phyloP scores from a whole-genome alignment of 2,329 filamentous ascomycete species.

The Nothopassalora personata region DNA sequence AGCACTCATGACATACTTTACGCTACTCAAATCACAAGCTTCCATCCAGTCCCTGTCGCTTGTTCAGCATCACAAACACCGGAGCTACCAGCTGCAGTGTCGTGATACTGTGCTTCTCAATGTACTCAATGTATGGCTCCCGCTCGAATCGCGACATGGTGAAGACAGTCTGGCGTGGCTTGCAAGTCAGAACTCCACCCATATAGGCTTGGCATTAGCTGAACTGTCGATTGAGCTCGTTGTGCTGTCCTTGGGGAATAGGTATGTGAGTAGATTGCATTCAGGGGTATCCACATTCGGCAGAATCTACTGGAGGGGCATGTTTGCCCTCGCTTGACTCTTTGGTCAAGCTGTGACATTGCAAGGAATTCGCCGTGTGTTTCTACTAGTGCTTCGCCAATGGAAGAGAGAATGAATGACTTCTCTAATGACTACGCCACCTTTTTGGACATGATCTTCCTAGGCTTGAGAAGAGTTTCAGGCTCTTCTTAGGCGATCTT shows the following conservation, averaged over 20 bases:
- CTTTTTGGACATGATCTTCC: background rate
- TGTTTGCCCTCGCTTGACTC: background rate
- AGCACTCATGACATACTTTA: constrained; percentile 11
- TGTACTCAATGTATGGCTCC: constrained; percentile 44
- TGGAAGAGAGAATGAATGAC: background rate
- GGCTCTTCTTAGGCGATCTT: too few relatives aligned
- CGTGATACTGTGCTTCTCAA: constrained; percentile 65
- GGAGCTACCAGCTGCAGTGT: constrained; percentile 65
- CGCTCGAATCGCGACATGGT: constrained; percentile 77
- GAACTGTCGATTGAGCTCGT: background rate
- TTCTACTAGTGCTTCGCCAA: background rate
- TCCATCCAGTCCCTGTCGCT: constrained; percentile 60
- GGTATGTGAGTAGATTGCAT: background rate
- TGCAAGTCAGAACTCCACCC: constrained; percentile 45
- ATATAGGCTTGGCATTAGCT: background rate
- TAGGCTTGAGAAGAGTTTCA: background rate
- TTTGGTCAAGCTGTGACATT: background rate
- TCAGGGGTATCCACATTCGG: background rate
- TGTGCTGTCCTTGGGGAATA: background rate
- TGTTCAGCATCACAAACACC: constrained; percentile 66
- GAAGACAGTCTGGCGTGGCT: constrained; percentile 58
- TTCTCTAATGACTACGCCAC: background rate
- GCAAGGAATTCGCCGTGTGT: background rate
- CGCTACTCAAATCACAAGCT: constrained; percentile 51
- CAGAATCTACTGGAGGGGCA: background rate